Conservation (phyloP, 352 stramenopile species). For the Thraustotheca clavata region DNA sequence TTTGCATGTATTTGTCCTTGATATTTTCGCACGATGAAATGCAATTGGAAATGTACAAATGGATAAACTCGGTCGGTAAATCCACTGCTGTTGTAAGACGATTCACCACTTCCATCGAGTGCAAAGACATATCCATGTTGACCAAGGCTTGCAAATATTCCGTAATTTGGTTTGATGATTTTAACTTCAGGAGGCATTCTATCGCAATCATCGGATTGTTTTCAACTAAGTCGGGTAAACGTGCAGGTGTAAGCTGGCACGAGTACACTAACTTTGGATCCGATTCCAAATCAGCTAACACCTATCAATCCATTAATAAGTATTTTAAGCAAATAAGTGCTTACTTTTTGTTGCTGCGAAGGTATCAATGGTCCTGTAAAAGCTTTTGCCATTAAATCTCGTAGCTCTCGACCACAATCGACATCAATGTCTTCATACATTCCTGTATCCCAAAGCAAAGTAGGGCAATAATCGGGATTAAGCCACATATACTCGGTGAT, state of each 20-base stretch:
- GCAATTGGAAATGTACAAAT: constrained; percentile 98
- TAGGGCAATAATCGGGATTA: constrained; percentile 87
- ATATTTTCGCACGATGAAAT: constrained; percentile 98
- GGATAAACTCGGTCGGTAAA: constrained; percentile 96
- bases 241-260: constrained; percentile 88
- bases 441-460: constrained; percentile 83
- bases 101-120: constrained; percentile 98
- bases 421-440: constrained; percentile 82
- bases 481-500: constrained; percentile 88
- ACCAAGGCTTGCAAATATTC: constrained; percentile 96
- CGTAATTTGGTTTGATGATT: constrained; percentile 88
- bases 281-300: constrained; percentile 81
- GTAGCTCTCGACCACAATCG: constrained; percentile 61
- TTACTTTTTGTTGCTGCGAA: constrained; percentile 77
- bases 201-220: constrained; percentile 98
- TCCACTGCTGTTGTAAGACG: constrained; percentile 87
- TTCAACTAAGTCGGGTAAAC: constrained; percentile 94
- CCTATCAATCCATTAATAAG: constrained; percentile 15
- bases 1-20: constrained; percentile 97
- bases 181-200: constrained; percentile 91
- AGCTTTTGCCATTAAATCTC: constrained; percentile 85
- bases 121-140: constrained; percentile 98
- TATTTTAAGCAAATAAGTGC: background rate
- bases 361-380: constrained; percentile 85
- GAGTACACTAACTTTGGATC: constrained; percentile 88